Evolutionary conservation across 2,329 filamentous ascomycete species (phyloP), one percentile per base, ranked within the genome.

Genomic region (Bimuria novae-zelandiae): DNA sequence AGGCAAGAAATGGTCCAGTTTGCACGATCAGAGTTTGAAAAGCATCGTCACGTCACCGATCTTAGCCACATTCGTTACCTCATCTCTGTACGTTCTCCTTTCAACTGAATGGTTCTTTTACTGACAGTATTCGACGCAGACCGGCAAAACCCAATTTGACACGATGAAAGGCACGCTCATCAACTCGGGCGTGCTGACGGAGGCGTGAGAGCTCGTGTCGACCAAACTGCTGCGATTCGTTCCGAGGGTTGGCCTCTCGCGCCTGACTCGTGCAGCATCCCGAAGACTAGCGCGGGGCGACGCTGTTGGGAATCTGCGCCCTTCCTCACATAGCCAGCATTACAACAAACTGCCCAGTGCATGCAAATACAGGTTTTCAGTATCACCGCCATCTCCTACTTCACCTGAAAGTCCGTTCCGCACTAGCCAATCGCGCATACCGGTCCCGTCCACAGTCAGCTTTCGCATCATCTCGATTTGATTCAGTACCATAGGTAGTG

Each of bases 61-160:
- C 56, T 81, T 29, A 40, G 49, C 14, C 53, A 55, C 8, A 55
- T 55, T 32, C 53, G 53, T 17, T 55, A 52, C 29, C 44, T 55
- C 22, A 55, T 55, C 3, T 55, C 53, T 10, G 77, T 79, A 70
- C 56, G 71, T 63, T 29, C 14, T 22, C 8, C 3, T 32, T 12
- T 1, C 35, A 3, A 16, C 16, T 14, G 16, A 5, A 29, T 22
- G 5, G 2, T 22, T 11, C 10, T 22, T 23, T n/a, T n/a, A n/a
- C 55, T 67, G 35, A 65, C 30, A 11, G 8, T n/a, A 23, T 4
- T 2, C 1, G 12, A 16, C 17, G 10, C 51, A 78, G 72, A 76
- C 71, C 16, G 79, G 79, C 12, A 80, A 79, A 65, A 80, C 78
- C 11, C 76, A 82, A 56, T 77, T 80, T 30, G 78, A 81, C 56